Percentiles rank a stretch among this genome's conserved stretches.
phyloP scores from a whole-genome alignment of 2,329 filamentous ascomycete species.

The Trichoderma citrinoviride region DNA sequence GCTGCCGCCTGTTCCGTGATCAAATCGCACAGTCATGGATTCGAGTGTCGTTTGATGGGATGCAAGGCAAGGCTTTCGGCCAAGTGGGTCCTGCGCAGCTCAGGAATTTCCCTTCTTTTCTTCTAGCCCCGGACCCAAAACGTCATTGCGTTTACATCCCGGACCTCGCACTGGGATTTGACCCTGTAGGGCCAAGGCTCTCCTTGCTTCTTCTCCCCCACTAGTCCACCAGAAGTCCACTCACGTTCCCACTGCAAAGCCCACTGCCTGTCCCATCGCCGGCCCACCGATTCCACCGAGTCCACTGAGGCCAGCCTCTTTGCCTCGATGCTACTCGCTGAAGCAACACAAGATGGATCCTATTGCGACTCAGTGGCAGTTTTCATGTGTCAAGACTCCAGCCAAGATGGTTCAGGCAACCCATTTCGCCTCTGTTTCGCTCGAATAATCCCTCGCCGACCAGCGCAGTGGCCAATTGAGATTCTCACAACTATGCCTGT shows the following conservation, averaged over 20 bases:
- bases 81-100: slow-evolving; percentile 1
- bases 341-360: slow-evolving; percentile 14
- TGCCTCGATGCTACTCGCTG: slow-evolving; percentile 1
- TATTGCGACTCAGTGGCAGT: slow-evolving; percentile 20
- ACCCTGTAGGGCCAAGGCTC: neutral
- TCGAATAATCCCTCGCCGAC: slow-evolving; percentile 20
- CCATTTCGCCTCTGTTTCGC: slow-evolving; percentile 2
- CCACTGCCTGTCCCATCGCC: neutral
- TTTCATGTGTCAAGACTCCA: slow-evolving; percentile 25
- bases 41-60: neutral
- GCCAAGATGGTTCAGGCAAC: slow-evolving; percentile 13
- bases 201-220: neutral
- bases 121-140: slow-evolving; percentile 13
- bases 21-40: neutral
- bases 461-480: slow-evolving; percentile 8
- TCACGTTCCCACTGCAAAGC: neutral
- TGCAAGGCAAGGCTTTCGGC: slow-evolving; percentile 3
- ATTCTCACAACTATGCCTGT: slow-evolving; percentile 1
- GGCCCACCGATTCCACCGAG: neutral
- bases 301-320: neutral
- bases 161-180: too few species aligned
- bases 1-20: slow-evolving; percentile 12
- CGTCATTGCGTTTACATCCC: slow-evolving; percentile 9
- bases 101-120: slow-evolving; percentile 1
- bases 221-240: neutral